Evolutionary conservation across 73 alveolate species (phyloP).

Genomic region (Paramecium octaurelia): DNA sequence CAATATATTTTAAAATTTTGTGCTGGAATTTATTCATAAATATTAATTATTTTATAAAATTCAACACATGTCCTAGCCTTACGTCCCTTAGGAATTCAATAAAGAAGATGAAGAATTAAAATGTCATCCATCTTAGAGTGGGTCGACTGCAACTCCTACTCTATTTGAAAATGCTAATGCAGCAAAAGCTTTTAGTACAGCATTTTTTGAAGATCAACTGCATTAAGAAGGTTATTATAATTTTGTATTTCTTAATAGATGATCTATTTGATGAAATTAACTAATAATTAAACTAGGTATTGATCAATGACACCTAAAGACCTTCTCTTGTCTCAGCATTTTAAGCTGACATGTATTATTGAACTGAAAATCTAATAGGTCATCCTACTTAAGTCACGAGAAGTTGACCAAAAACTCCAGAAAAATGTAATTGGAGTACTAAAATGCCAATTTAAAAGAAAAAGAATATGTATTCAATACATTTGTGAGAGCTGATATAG

Average conservation of each 20-base stretch:
- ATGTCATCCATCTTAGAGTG: constrained; percentile 10
- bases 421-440: constrained; percentile 49
- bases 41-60: not conserved
- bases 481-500: not conserved
- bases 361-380: not conserved
- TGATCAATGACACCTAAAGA: not conserved
- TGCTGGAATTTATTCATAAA: not conserved
- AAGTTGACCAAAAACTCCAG: constrained; percentile 45
- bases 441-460: constrained; percentile 44
- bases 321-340: constrained; percentile 44
- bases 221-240: not conserved
- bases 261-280: constrained; percentile 38
- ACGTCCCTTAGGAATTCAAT: not conserved
- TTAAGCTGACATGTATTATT: constrained; percentile 44
- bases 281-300: constrained; percentile 1
- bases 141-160: not conserved
- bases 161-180: not conserved
- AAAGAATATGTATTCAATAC: constrained; percentile 26
- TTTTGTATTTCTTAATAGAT: not conserved
- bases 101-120: not conserved
- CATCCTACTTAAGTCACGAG: constrained; percentile 25
- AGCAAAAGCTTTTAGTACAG: not conserved
- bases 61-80: not conserved
- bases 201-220: not conserved
- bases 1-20: not conserved